Evolutionary conservation across 768 basidiomycete genomes (phyloP), one percentile per base, ranked within the genome.

Genomic region (Boletus rubroflammeus): DNA sequence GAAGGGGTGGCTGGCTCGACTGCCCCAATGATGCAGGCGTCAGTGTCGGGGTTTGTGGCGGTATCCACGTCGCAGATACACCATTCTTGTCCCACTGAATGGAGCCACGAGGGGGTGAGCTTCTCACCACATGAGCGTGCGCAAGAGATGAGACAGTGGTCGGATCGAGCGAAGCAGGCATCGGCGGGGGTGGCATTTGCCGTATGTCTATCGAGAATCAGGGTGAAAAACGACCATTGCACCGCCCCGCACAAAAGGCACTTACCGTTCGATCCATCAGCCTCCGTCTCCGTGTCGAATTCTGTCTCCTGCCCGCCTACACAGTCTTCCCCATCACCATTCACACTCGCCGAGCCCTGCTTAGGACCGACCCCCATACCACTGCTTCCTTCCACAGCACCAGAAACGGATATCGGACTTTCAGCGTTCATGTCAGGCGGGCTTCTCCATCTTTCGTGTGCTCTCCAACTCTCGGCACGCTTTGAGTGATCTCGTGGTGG

Each of bases 111-210:
- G 67, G 67, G 21, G 67, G 67, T n/a, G 34, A 25, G 4, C 63
- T 54, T 32, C 62, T 56, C 11, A 23, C 52, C 4, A 46, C 47
- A 29, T 51, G 61, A 9, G 66, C 58, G 35, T 64, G 65, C 11
- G 46, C 52, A 34, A 71, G 65, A 45, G 72, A 69, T 19, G 68
- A 67, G 29, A 73, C 55, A 5, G 73, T 72, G 29, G 76, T 75
- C 5, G 75, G 72, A 54, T 79, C 75, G 25, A 75, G 62, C 11
- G 73, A 66, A 17, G 75, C 74, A 6, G 79, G 79, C 64, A 81
- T 72, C 0, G 77, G 77, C 21, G 80, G 79, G 6, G 81, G 81
- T 5, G 81, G 80, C 81, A 79, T 77, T 15, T 70, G 71, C 21
- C 62, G 65, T 0, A 66, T 58, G 51, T 75, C 78, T 79, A 49